phyloP scores from a whole-genome alignment of 1,139 yeast species.

The Magnusiomyces sp. region DNA sequence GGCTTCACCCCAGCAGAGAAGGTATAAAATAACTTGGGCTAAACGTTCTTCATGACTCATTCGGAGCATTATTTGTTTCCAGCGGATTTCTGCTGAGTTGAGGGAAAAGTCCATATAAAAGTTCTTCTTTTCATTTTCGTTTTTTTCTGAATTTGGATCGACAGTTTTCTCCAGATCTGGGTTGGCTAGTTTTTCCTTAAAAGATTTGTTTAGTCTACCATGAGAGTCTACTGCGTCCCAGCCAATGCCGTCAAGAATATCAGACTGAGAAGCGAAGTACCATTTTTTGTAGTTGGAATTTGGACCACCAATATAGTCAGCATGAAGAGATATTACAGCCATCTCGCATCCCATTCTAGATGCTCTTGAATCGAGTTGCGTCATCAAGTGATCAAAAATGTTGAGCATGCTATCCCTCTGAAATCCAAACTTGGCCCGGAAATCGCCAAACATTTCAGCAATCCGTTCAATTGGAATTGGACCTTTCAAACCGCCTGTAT shows the following conservation, averaged over 20 bases:
- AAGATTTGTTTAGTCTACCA: constrained; percentile 29
- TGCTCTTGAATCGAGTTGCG: constrained; percentile 64
- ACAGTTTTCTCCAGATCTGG: constrained; percentile 21
- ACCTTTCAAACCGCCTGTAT: constrained; percentile 26
- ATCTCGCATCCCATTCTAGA: constrained; percentile 66
- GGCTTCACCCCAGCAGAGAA: constrained; percentile 86
- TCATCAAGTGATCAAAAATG: constrained; percentile 70
- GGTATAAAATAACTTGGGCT: constrained; percentile 58
- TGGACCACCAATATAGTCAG: constrained; percentile 69
- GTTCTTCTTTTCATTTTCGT: constrained; percentile 24
- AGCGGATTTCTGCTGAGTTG: constrained; percentile 42
- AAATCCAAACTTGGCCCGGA: constrained; percentile 60
- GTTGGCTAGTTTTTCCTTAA: constrained; percentile 23
- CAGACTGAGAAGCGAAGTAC: constrained; percentile 63
- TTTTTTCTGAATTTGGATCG: constrained; percentile 15
- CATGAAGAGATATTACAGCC: constrained; percentile 61
- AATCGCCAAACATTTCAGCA: constrained; percentile 53
- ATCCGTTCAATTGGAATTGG: constrained; percentile 45
- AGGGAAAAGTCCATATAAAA: constrained; percentile 16
- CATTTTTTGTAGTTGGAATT: constrained; percentile 59
- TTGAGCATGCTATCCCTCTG: constrained; percentile 70
- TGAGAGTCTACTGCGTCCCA: constrained; percentile 31
- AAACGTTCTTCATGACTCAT: constrained; percentile 48
- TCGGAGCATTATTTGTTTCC: constrained; percentile 54
- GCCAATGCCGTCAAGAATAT: constrained; percentile 44